Base-by-base conservation (phyloP, 2,329 filamentous ascomycete genomes). In the Aspergillus phoenicis region DNA sequence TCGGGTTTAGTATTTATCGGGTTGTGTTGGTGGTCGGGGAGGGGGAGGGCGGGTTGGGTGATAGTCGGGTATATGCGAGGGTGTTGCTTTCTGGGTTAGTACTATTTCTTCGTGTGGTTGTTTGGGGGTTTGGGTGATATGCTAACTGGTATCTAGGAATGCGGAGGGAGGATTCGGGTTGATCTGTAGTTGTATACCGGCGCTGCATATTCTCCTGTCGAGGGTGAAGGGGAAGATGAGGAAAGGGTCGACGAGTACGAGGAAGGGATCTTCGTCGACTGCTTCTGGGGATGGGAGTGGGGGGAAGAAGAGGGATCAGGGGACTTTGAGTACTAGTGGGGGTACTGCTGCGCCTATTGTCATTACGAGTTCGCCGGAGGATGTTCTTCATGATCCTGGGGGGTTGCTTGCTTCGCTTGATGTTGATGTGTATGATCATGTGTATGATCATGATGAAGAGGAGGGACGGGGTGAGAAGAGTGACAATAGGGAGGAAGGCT, bases 1-100 rank as follows among this genome's bases (percentile, higher is more conserved):
- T 66, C 17, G 65, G 59, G 4, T 66, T 66, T 20, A 65, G 63
- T 45, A 57, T 66, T 15, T 66, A 55, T 36, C 57, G 65, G n/a
- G 53, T 67, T 3, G 64, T 64, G 26, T 39, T 59, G 11, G 51
- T 55, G 24, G 33, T 13, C 1, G 33, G 11, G 3, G 33, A 13
- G 0, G 17, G 48, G 26, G 4, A 6, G 7, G 11, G 22, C 10
- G 22, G 33, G 2, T 49, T 52, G 15, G 57, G 55, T 13, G 0
- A 17, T 43, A 43, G 39, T 43, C 22, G 15, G 41, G 13, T 59
- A 0, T 59, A 45, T 8, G 24, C 48, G 41, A 47, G 26, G 5
- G 15, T 59, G n/a, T 15, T 59, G 2, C 11, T 59, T 15, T 59
- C 57, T 3, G 57, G 57, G 57, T 59, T 41, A 17, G 28, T 1